Conservation (phyloP, 2,329 filamentous ascomycete species). For the Chalara sp. region DNA sequence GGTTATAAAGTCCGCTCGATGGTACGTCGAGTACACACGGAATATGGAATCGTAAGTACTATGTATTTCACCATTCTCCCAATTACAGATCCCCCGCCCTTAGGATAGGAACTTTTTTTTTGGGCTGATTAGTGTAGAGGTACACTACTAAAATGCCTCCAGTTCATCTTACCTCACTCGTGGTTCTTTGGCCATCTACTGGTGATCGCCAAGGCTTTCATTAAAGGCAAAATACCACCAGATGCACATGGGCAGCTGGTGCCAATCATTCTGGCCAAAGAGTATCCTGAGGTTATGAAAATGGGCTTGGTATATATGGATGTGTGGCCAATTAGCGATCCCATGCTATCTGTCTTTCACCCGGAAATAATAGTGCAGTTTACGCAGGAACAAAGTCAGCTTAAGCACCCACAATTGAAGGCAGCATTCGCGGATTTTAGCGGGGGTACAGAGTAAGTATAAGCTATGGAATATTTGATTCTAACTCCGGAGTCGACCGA, state of each 20-base stretch:
- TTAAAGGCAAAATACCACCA: not conserved
- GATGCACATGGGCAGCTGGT: not conserved
- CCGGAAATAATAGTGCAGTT: constrained; percentile 7
- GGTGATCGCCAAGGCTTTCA: not conserved
- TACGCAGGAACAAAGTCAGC: not conserved
- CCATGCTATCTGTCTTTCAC: constrained; percentile 6
- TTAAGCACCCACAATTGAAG: constrained; percentile 4
- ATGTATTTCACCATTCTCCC: too few relatives aligned
- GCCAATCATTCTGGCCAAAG: not conserved
- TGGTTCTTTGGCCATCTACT: not conserved
- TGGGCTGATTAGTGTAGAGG: too few relatives aligned
- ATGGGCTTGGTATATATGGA: constrained; percentile 3
- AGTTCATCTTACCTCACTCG: not conserved
- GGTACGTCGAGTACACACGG: too few relatives aligned
- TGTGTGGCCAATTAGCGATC: constrained; percentile 3
- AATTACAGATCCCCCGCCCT: too few relatives aligned
- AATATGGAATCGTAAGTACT: too few relatives aligned
- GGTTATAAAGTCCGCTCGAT: too few relatives aligned
- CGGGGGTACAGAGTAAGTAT: not conserved
- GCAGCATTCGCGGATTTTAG: constrained; percentile 1
- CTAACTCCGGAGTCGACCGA: too few relatives aligned
- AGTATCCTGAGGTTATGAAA: not conserved
- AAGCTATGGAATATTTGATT: too few relatives aligned
- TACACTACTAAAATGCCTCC: too few relatives aligned
- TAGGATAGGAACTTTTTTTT: too few relatives aligned